Base-by-base conservation (phyloP, 371 early-diverging fungal genomes). In the Saksenaea vasiformis region DNA sequence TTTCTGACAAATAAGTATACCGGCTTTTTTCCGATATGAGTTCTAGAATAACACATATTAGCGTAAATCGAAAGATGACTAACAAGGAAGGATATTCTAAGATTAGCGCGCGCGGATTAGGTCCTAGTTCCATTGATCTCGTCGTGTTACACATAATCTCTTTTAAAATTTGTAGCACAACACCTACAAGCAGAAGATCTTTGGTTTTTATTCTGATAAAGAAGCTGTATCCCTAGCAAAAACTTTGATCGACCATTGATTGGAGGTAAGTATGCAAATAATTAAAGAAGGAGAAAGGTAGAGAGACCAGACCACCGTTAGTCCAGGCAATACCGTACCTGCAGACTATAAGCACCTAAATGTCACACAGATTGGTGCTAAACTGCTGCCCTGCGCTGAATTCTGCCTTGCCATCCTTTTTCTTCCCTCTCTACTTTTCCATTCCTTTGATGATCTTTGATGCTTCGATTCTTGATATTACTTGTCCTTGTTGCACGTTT, bases 131-230 rank as follows among this genome's bases (percentile, higher is more conserved):
- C 51, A 22, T 22, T 47, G 51, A 47, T 47, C 51, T 10, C 11
- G 51, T 47, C 22, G 24, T 47, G 51, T 47, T 47, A 47, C 51
- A 47, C 51, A 47, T 22, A 47, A 47, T 47, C 51, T 47, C 51
- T 19, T 31, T 22, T 47, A 47, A 47, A 19, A 22, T 22, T 19
- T 5, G 51, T 47, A 22, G 7, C 51, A 47, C 51, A 22, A 22
- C 0, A 22, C 17, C 10, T 5, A 22, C 22, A 47, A 17, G 22
- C n/a, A 47, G 22, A 47, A 26, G 22, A 0, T n/a, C 19, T 22
- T 47, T 5, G n/a, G 22, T 47, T 47, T 10, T n/a, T 11, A n/a
- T n/a, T 19, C 1, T 24, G 10, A 22, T 22, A 22, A 47, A 47
- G 51, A 22, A 47, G 24, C n/a, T 11, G 22, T 2, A 47, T 17